Evolutionary conservation across 345 rosid species (phyloP).

Genomic region (Bruguiera parviflora): DNA sequence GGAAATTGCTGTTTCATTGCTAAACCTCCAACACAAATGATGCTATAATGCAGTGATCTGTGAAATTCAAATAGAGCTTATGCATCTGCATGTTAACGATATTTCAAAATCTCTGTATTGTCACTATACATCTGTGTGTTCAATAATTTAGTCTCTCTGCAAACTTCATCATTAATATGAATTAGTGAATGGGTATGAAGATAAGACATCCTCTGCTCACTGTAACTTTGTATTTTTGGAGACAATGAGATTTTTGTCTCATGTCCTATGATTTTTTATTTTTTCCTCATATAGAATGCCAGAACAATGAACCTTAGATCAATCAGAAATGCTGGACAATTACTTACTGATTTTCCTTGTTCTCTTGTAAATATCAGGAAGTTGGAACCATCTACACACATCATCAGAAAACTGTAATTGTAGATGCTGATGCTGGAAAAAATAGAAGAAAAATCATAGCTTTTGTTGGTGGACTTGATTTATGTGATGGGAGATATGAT

Average conservation of each 20-base stretch:
- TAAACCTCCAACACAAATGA: too few relatives aligned
- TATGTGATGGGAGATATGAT: conserved; percentile 92
- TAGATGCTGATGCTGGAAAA: conserved; percentile 84
- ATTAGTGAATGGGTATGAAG: neutral
- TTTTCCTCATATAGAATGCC: too few relatives aligned
- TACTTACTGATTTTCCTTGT: conserved; percentile 4
- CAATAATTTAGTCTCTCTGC: neutral
- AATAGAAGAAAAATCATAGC: conserved; percentile 78
- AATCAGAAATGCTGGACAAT: neutral
- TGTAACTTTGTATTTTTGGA: neutral
- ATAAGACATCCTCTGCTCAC: neutral
- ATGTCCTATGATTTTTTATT: too few relatives aligned
- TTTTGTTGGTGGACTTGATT: conserved; percentile 94
- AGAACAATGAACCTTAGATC: too few relatives aligned
- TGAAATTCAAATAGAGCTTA: too few relatives aligned
- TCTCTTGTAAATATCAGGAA: conserved; percentile 50
- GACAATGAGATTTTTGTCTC: neutral
- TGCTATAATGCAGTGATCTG: too few relatives aligned
- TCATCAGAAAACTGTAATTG: conserved; percentile 90
- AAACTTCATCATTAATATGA: neutral
- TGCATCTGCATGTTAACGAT: neutral
- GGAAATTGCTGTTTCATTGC: too few relatives aligned
- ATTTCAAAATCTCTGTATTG: neutral
- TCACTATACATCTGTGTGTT: neutral
- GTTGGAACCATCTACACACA: conserved; percentile 89